Conservation (phyloP, 495 filamentous ascomycete genomes). For the Lineolata rhizophorae region DNA sequence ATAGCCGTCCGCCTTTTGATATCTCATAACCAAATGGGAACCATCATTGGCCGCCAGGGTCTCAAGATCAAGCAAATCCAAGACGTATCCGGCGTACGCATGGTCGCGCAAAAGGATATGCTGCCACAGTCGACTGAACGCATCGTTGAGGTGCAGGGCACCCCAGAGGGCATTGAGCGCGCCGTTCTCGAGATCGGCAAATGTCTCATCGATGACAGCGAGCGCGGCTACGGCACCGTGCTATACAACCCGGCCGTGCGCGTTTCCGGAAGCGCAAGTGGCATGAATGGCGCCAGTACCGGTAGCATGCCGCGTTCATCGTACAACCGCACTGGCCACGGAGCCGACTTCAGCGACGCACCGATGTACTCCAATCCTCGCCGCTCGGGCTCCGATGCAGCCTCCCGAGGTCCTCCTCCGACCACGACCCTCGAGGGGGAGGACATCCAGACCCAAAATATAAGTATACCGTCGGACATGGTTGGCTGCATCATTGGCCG, state of each 20-base stretch:
- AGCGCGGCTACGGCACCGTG: slow-evolving; percentile 86
- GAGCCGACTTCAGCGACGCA: slow-evolving; percentile 86
- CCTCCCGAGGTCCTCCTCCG: slow-evolving; percentile 44
- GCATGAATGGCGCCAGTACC: slow-evolving; percentile 22
- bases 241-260: slow-evolving; percentile 91
- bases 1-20: slow-evolving; percentile 89
- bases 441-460: slow-evolving; percentile 95
- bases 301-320: slow-evolving; percentile 37
- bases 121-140: slow-evolving; percentile 97
- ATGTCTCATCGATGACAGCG: slow-evolving; percentile 92
- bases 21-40: slow-evolving; percentile 99
- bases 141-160: slow-evolving; percentile 88
- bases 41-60: slow-evolving; percentile 89
- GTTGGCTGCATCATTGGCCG: slow-evolving; percentile 98
- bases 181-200: slow-evolving; percentile 98
- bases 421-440: slow-evolving; percentile 88
- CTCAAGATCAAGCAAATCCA: slow-evolving; percentile 99
- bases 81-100: slow-evolving; percentile 86
- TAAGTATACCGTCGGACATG: slow-evolving; percentile 98
- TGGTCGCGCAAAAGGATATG: slow-evolving; percentile 99
- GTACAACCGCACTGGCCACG: slow-evolving; percentile 85
- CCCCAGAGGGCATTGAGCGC: slow-evolving; percentile 79
- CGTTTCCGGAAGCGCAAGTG: slow-evolving; percentile 33
- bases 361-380: slow-evolving; percentile 34
- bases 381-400: slow-evolving; percentile 61